Evolutionary conservation across 345 rosid genomes (phyloP).

Genomic region (Citrus hindsii): DNA sequence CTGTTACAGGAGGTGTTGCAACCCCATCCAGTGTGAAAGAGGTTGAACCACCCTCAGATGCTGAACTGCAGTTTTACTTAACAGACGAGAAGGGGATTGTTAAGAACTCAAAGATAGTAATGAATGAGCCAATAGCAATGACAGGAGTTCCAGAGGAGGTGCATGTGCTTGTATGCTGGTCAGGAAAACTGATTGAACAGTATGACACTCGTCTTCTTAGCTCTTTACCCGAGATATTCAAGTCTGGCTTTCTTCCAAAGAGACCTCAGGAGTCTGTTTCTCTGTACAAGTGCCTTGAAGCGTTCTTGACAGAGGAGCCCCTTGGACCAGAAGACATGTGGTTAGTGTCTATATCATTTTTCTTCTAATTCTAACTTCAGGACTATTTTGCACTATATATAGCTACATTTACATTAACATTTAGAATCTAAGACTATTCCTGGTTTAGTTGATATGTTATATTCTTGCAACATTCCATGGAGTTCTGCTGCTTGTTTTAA

Average conservation of each 20-base stretch:
- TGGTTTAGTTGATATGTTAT: not conserved
- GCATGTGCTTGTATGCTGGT: slow-evolving; percentile 76
- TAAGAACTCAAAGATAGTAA: slow-evolving; percentile 45
- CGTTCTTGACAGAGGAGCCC: slow-evolving; percentile 95
- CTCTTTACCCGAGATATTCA: slow-evolving; percentile 72
- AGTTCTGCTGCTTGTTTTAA: not conserved
- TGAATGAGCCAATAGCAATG: slow-evolving; percentile 48
- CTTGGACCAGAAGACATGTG: slow-evolving; percentile 99
- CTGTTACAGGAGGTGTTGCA: slow-evolving; percentile 31
- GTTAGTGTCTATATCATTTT: slow-evolving; percentile 46
- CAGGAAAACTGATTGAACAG: slow-evolving; percentile 53
- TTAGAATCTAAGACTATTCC: not conserved
- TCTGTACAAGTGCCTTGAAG: slow-evolving; percentile 88
- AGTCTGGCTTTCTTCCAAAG: slow-evolving; percentile 56
- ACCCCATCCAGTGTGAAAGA: slow-evolving; percentile 31
- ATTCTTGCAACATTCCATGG: not conserved
- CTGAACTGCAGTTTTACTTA: slow-evolving; percentile 57
- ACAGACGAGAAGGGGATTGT: slow-evolving; percentile 64
- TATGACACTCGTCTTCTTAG: slow-evolving; percentile 55
- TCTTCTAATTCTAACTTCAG: slow-evolving; percentile 9
- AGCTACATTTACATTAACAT: not conserved
- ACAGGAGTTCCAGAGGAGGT: slow-evolving; percentile 40
- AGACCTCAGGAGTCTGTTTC: slow-evolving; percentile 82
- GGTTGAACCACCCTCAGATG: slow-evolving; percentile 41
- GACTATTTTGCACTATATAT: not conserved